Percentiles rank a stretch among this genome's conserved stretches.
Evolutionary conservation across 176 grass and related monocot species (phyloP).

Genomic region (Lolium perenne): DNA sequence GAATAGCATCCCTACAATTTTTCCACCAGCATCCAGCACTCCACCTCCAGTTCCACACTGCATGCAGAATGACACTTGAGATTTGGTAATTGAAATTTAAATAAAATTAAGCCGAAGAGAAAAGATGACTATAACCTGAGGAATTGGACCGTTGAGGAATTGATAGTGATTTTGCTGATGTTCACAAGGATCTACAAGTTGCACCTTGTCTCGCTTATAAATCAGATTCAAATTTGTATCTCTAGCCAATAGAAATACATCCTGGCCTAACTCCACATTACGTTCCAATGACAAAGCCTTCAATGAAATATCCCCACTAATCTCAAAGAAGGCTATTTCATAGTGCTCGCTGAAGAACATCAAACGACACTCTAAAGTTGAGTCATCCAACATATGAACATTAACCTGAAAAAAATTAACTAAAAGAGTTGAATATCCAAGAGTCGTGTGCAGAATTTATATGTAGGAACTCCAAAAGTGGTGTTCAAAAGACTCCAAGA

Average conservation of each 20-base stretch:
- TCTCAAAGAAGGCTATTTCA: background rate
- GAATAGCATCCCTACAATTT: background rate
- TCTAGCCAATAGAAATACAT: background rate
- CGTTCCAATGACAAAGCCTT: background rate
- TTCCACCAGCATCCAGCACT: background rate
- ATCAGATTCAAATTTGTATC: background rate
- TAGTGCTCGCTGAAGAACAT: conserved; percentile 10
- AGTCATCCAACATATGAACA: background rate
- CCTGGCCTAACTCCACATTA: background rate
- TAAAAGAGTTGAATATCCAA: background rate
- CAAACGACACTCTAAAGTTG: background rate
- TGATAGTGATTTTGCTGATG: background rate
- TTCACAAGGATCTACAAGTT: conserved; percentile 15
- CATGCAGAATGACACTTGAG: background rate
- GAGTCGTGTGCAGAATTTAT: background rate
- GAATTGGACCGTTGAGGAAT: background rate
- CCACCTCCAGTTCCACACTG: conserved; percentile 13
- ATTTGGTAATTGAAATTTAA: background rate
- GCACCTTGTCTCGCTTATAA: background rate
- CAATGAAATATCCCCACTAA: background rate
- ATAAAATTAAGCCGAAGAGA: background rate
- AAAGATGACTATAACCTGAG: background rate
- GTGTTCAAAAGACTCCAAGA: background rate
- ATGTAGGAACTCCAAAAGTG: background rate
- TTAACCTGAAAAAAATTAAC: background rate